Conservation (phyloP, 352 stramenopile species). For the Globisporangium iwayamae region DNA sequence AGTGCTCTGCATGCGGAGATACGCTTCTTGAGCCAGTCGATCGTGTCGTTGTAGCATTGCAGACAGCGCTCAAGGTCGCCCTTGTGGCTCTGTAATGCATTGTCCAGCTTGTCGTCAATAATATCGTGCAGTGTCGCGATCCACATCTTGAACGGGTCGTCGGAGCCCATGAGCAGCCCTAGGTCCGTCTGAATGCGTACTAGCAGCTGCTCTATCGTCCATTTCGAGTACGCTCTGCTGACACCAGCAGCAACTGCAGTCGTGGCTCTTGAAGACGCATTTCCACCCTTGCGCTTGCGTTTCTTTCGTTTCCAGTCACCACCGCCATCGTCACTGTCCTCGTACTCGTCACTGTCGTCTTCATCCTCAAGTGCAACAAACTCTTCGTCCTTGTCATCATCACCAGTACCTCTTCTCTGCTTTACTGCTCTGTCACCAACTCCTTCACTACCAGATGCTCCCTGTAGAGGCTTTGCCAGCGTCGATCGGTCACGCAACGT, state of each 20-base stretch:
- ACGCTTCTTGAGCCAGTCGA: conserved; percentile 43
- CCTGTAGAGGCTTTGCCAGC: not conserved
- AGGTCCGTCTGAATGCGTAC: conserved; percentile 29
- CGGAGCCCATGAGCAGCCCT: conserved; percentile 18
- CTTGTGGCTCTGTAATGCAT: conserved; percentile 11
- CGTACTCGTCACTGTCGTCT: conserved; percentile 5
- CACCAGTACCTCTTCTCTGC: not conserved
- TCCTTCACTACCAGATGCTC: not conserved
- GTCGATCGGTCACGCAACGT: not conserved
- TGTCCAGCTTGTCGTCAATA: conserved; percentile 23
- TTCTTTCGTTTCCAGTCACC: conserved; percentile 1
- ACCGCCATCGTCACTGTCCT: not conserved
- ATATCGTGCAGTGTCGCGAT: conserved; percentile 30
- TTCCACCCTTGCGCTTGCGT: not conserved
- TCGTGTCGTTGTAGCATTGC: conserved; percentile 30
- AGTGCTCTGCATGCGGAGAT: conserved; percentile 28
- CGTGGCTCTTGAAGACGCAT: not conserved
- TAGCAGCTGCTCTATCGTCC: conserved; percentile 47
- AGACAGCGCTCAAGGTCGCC: conserved; percentile 25
- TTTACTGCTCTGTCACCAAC: not conserved
- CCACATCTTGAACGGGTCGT: conserved; percentile 23
- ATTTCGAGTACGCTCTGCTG: conserved; percentile 30
- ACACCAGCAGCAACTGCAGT: not conserved
- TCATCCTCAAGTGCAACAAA: conserved; percentile 15
- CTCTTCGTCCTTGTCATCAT: conserved; percentile 6